phyloP scores from a whole-genome alignment of 2,329 filamentous ascomycete genomes.

The Teratosphaeriaceae sp. region DNA sequence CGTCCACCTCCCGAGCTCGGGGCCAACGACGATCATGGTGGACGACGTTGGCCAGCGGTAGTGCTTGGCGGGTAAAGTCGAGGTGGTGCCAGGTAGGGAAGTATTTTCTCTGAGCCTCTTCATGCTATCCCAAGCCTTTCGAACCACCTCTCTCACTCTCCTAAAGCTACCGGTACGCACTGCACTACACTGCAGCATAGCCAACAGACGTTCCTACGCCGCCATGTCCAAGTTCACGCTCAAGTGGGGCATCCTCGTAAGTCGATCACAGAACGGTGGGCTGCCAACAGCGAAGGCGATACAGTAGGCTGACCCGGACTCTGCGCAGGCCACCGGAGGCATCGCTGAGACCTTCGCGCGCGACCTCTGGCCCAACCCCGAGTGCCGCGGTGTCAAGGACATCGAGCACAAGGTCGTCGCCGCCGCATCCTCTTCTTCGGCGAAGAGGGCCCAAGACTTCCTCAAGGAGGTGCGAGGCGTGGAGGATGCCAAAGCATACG shows the following conservation, averaged over 20 bases:
- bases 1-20: background rate
- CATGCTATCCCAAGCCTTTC: background rate
- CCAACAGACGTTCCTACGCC: constrained; percentile 3
- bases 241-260: constrained; percentile 36
- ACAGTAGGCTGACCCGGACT: too few species aligned
- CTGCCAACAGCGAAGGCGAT: too few species aligned
- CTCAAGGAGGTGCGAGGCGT: constrained; percentile 65
- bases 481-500: constrained; percentile 63
- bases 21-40: background rate
- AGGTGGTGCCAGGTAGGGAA: background rate
- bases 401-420: constrained; percentile 72
- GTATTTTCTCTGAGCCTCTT: background rate
- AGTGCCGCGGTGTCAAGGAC: constrained; percentile 61
- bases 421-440: constrained; percentile 70
- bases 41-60: background rate
- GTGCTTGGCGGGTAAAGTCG: constrained; percentile 1
- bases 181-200: too few species aligned
- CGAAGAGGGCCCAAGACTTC: constrained; percentile 63
- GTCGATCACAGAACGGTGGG: background rate
- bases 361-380: constrained; percentile 71
- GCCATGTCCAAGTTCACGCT: constrained; percentile 29
- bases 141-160: background rate
- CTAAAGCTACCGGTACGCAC: too few species aligned
- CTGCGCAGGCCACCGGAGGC: constrained; percentile 40
- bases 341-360: constrained; percentile 55